Conservation (phyloP, 768 basidiomycete genomes). For the Coprinopsis strossmayeri region DNA sequence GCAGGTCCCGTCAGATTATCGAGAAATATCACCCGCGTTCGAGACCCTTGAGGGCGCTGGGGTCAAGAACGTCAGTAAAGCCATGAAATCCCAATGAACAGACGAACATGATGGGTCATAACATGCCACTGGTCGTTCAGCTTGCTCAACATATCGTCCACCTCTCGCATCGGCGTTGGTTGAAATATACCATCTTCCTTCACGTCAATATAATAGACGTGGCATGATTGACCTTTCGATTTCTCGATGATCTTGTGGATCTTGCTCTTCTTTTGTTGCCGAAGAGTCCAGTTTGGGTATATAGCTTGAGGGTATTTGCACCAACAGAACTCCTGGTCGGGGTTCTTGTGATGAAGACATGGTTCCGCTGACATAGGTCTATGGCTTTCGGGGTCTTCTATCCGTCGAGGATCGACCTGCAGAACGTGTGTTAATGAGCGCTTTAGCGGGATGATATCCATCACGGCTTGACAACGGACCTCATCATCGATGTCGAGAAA, state of each 20-base stretch:
- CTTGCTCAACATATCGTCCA: constrained; percentile 25
- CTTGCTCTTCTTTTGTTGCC: constrained; percentile 31
- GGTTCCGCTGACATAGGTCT: constrained; percentile 21
- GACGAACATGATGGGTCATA: constrained; percentile 22
- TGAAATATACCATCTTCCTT: constrained; percentile 25
- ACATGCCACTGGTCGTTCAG: constrained; percentile 14
- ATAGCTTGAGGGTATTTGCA: constrained; percentile 28
- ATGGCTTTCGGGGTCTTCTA: constrained; percentile 17
- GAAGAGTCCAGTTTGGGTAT: constrained; percentile 48
- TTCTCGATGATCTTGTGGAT: constrained; percentile 18
- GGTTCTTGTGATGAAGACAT: constrained; percentile 23
- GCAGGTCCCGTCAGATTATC: constrained; percentile 43
- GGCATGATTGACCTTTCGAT: constrained; percentile 13
- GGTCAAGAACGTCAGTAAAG: no score
- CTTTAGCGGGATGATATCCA: not conserved
- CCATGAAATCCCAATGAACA: constrained; percentile 10
- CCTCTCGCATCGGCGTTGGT: constrained; percentile 17
- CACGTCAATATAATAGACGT: constrained; percentile 33
- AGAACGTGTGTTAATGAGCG: not conserved
- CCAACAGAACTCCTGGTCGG: constrained; percentile 23
- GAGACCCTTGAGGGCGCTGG: constrained; percentile 14
- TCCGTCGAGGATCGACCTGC: constrained; percentile 22
- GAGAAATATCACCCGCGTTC: constrained; percentile 46
- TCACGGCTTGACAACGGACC: constrained; percentile 7
- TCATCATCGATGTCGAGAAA: constrained; percentile 34